A percentile compares a stretch with the other conserved stretches of the same genome.
phyloP scores from a whole-genome alignment of 1,284 basidiomycete species.

The Neolentinus lepideus region DNA sequence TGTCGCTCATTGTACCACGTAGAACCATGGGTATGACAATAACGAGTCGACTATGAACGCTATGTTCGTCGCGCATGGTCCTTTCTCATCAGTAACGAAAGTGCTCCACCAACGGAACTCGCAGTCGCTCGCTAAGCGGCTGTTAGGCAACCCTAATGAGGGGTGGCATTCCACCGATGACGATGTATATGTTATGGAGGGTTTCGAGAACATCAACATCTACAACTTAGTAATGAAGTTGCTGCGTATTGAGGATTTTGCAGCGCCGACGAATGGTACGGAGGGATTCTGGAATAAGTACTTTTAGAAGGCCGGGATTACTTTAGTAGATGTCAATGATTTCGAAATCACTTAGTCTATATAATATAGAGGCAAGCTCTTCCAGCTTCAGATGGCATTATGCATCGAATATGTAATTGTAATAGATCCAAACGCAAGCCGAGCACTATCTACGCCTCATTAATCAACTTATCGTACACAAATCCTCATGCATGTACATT shows the following conservation, averaged over 20 bases:
- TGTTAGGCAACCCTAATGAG: constrained; percentile 30
- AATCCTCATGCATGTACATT: background rate
- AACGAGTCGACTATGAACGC: constrained; percentile 73
- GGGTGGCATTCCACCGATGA: constrained; percentile 62
- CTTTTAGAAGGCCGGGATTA: constrained; percentile 37
- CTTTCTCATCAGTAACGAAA: constrained; percentile 69
- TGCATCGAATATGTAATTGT: no score
- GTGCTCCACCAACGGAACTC: constrained; percentile 30
- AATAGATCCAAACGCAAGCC: no score
- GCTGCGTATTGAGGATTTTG: constrained; percentile 51
- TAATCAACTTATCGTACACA: background rate
- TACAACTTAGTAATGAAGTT: constrained; percentile 79
- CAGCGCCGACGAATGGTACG: constrained; percentile 73
- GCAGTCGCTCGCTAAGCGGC: constrained; percentile 16
- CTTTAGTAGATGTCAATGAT: no score
- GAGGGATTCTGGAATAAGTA: constrained; percentile 75
- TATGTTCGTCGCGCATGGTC: constrained; percentile 86
- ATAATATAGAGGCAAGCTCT: no score
- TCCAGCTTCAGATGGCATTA: no score
- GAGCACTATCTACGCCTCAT: background rate
- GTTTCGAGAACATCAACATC: constrained; percentile 79
- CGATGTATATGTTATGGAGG: constrained; percentile 67
- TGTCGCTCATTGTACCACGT: constrained; percentile 4
- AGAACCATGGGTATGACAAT: constrained; percentile 87
- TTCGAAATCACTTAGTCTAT: no score